Evolutionary conservation across 2,329 filamentous ascomycete genomes (phyloP).

Genomic region (Dactylellina drechsleri): DNA sequence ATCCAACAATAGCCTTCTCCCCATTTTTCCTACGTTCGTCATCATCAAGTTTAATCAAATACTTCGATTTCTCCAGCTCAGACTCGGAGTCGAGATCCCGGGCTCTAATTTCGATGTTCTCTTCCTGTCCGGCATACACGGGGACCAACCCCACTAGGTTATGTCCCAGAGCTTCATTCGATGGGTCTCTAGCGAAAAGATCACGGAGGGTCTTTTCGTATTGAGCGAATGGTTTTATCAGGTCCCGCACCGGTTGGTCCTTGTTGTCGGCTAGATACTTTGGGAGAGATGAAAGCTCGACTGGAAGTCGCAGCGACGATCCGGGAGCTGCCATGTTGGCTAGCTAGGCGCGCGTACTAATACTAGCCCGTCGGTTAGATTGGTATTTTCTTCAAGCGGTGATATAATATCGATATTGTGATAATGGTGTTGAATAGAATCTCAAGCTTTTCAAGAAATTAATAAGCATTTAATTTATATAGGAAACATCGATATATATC

Average conservation of each 20-base stretch:
- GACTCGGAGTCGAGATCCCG: constrained; percentile 70
- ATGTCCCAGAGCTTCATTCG: constrained; percentile 61
- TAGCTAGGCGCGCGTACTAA: no score
- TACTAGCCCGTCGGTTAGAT: no score
- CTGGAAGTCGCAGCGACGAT: background rate
- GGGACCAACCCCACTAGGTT: constrained; percentile 72
- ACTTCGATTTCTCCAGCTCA: constrained; percentile 69
- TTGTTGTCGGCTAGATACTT: constrained; percentile 68
- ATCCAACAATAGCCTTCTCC: constrained; percentile 73
- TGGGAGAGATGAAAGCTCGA: constrained; percentile 60
- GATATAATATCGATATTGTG: no score
- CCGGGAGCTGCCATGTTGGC: background rate
- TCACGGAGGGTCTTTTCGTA: constrained; percentile 75
- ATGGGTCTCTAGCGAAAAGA: constrained; percentile 74
- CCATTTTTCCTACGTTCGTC: constrained; percentile 71
- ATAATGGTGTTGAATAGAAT: no score
- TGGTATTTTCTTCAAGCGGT: no score
- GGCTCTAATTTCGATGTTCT: constrained; percentile 71
- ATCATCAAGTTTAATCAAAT: constrained; percentile 74
- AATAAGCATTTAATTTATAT: no score
- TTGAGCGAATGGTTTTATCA: constrained; percentile 73
- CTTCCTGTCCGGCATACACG: constrained; percentile 69
- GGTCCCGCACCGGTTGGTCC: constrained; percentile 66
- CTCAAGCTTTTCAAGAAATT: no score
- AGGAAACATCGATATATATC: no score